These are phyloP conservation scores for Alternaria hordeiaustralica DNA, from an alignment of 2,329 filamentous ascomycete genomes.

Conservation along the genomic window DNA sequence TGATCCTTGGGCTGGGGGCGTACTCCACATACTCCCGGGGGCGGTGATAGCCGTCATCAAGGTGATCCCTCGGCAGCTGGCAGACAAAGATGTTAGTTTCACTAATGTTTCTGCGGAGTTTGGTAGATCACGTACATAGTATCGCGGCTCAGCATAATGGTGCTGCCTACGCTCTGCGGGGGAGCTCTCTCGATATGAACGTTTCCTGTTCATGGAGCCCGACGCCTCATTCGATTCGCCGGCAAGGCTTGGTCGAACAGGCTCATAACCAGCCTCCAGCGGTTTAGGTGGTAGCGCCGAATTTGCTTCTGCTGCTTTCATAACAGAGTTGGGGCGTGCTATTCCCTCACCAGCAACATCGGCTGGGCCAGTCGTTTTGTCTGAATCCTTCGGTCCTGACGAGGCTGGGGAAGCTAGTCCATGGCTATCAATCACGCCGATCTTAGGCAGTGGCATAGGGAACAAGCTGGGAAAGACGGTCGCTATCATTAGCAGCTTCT, in stretches of 20 bases:
- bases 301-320: constrained; percentile 32
- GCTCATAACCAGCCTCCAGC: constrained; percentile 59
- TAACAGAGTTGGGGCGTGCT: constrained; percentile 29
- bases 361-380: constrained; percentile 25
- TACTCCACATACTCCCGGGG: constrained; percentile 40
- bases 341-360: constrained; percentile 24
- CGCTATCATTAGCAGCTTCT: constrained; percentile 60
- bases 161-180: constrained; percentile 36
- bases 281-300: constrained; percentile 42
- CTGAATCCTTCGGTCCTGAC: constrained; percentile 39
- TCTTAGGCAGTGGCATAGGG: constrained; percentile 52
- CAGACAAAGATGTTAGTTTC: constrained; percentile 21
- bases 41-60: constrained; percentile 37
- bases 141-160: constrained; percentile 40
- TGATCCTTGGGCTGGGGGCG: constrained; percentile 35
- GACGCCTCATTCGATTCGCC: constrained; percentile 22
- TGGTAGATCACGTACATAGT: constrained; percentile 42
- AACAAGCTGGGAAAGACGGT: constrained; percentile 58
- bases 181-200: constrained; percentile 32
- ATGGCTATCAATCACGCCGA: constrained; percentile 46
- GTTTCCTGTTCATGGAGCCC: constrained; percentile 26
- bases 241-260: constrained; percentile 48
- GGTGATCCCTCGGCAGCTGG: constrained; percentile 36
- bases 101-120: constrained; percentile 1
- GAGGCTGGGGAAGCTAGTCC: constrained; percentile 34